Percentiles rank a stretch among this genome's conserved stretches.
Conservation (phyloP, 345 rosid species). For the Syzygium oleosum region DNA sequence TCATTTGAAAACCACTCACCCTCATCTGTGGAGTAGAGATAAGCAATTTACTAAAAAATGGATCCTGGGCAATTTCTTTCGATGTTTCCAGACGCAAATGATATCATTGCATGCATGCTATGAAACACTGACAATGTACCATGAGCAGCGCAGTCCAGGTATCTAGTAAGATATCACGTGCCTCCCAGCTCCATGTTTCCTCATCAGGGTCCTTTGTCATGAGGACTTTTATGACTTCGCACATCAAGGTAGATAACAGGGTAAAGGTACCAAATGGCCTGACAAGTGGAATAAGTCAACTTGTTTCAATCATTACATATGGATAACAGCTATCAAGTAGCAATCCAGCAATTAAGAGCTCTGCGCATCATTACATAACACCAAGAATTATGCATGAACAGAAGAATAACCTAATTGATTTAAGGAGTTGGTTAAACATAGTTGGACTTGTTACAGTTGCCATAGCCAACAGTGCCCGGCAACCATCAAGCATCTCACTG, state of each 20-base stretch:
- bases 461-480: slow-evolving; percentile 83
- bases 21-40: not conserved
- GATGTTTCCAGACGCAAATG: not conserved
- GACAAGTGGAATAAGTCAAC: slow-evolving; percentile 19
- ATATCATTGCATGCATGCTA: not conserved
- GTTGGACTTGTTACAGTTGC: slow-evolving; percentile 66
- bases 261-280: slow-evolving; percentile 89
- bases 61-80: not conserved
- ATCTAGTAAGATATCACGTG: slow-evolving; percentile 93
- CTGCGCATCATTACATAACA: not conserved
- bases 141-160: slow-evolving; percentile 80
- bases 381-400: not conserved
- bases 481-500: slow-evolving; percentile 98
- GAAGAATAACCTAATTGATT: slow-evolving; percentile 60
- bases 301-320: not conserved
- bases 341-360: not conserved
- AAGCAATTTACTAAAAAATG: not conserved
- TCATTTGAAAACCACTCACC: not conserved
- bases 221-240: slow-evolving; percentile 80
- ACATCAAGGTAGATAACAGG: slow-evolving; percentile 75
- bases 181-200: slow-evolving; percentile 96
- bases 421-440: slow-evolving; percentile 72
- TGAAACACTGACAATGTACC: slow-evolving; percentile 19
- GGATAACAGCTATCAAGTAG: not conserved
- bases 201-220: slow-evolving; percentile 51